Percentiles rank a stretch among this genome's conserved stretches.
phyloP scores from a whole-genome alignment of 2,329 filamentous ascomycete genomes.

The Polychaeton citri region DNA sequence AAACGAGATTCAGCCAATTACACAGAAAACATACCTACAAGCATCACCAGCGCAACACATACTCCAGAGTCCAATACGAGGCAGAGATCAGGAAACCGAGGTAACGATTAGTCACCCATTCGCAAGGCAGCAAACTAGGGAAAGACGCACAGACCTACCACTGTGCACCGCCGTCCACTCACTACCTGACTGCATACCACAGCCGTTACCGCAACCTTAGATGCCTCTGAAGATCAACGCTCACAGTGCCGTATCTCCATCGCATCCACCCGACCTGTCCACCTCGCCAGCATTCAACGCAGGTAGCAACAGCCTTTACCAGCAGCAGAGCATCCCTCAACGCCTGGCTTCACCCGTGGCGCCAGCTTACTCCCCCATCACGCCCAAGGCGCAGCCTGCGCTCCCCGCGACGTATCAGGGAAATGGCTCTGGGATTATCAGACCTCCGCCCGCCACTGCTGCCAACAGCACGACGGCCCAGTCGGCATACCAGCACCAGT shows the following conservation, averaged over 20 bases:
- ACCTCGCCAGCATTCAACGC: not conserved
- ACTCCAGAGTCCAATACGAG: too few species aligned
- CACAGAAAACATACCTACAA: too few species aligned
- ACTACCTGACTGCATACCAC: not conserved
- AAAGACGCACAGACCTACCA: not conserved
- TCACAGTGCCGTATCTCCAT: not conserved
- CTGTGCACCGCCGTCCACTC: too few species aligned
- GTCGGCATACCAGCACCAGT: too few species aligned
- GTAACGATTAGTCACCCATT: constrained; percentile 1
- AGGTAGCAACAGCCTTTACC: not conserved
- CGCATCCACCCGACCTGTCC: not conserved
- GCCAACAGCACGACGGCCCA: too few species aligned
- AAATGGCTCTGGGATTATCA: not conserved
- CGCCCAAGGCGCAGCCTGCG: constrained; percentile 18
- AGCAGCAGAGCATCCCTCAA: not conserved
- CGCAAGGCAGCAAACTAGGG: too few species aligned
- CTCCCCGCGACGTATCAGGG: constrained; percentile 9
- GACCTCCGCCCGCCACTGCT: not conserved
- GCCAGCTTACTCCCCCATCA: constrained; percentile 21
- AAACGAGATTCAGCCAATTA: too few species aligned
- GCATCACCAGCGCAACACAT: too few species aligned
- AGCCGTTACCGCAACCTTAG: not conserved
- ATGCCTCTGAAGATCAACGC: not conserved
- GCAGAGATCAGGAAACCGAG: too few species aligned
- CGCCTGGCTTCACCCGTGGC: constrained; percentile 3